Evolutionary conservation across 768 basidiomycete species (phyloP).

Genomic region (Pleurotus eryngii): DNA sequence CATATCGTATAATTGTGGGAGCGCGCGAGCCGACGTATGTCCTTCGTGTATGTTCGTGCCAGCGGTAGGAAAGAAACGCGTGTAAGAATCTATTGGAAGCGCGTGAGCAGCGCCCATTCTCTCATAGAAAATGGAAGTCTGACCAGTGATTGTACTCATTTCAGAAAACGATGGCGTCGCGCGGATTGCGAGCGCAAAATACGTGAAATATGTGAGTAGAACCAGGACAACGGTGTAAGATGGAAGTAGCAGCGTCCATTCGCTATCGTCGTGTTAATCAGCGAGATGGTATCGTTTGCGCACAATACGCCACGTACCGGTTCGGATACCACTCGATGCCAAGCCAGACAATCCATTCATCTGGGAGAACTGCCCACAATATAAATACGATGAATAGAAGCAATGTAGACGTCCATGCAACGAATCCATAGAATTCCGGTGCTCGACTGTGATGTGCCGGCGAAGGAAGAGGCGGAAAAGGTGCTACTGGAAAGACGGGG

Average conservation of each 20-base stretch:
- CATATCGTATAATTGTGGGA: conserved; percentile 75
- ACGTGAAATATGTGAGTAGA: conserved; percentile 73
- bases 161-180: conserved; percentile 70
- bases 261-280: conserved; percentile 38
- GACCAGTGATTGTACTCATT: conserved; percentile 66
- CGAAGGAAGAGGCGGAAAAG: conserved; percentile 18
- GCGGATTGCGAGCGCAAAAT: conserved; percentile 71
- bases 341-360: conserved; percentile 57
- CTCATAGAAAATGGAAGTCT: background rate
- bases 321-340: conserved; percentile 89
- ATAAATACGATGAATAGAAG: conserved; percentile 68
- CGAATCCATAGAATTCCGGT: conserved; percentile 89
- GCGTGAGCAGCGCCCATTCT: background rate
- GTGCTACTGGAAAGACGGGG: conserved; percentile 12
- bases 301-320: conserved; percentile 44
- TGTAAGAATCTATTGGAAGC: conserved; percentile 49
- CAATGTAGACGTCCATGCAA: conserved; percentile 77
- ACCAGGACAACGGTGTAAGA: conserved; percentile 70
- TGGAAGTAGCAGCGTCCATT: conserved; percentile 83
- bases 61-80: conserved; percentile 42
- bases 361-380: conserved; percentile 80
- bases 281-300: background rate
- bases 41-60: conserved; percentile 46
- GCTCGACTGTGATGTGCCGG: conserved; percentile 60
- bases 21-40: conserved; percentile 41